Base-by-base conservation (phyloP, 2,329 filamentous ascomycete species). In the Periconia sp. region DNA sequence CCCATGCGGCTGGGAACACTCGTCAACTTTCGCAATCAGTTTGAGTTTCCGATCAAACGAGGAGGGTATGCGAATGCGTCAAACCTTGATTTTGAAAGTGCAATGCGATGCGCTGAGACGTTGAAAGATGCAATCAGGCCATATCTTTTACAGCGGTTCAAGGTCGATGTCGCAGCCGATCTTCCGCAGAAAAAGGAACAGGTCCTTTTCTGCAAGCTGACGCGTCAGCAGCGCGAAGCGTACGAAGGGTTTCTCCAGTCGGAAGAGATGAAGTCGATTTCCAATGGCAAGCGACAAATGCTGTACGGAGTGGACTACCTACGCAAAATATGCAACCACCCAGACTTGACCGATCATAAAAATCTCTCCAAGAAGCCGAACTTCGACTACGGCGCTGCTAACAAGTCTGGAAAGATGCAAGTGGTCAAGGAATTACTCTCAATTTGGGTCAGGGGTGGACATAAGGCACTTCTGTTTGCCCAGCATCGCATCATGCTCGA, bases 311-410 rank as follows among this genome's bases (percentile, higher is more conserved):
- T 99, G 50, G 92, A 96, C 57, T 87, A 92, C 18, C 76, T 99
- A 26, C 86, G 94, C 37, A 99, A 99, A 70, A 92, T 99, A 40
- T 97, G 92, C 75, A 99, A 99, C 52, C 95, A 99, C 60, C 94
- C 95, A 0, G 94, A 99, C 71, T 77, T 99, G 1, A 75, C 87
- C 2, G 85, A 94, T 56, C 88, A 85, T 57, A 82, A 80, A 56
- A 72, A 75, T 1, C 55, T 81, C 15, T 78, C 79, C 0, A 72
- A 75, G 40, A 86, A 87, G 55, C 63, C 78, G 1, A 83, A 80
- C 9, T 92, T 92, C 56, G 79, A 84, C 36, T 97, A 92, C 74
- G 94, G 94, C 3, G 83, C 79, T 49, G 80, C 85, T 0, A 80
- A 79, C 34, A 88, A 92, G 58, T 97, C 92, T 2, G 92, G 92